Percentiles rank a stretch among this genome's conserved stretches.
Conservation (phyloP, 306 rosid species). For the Casuarina equisetifolia region DNA sequence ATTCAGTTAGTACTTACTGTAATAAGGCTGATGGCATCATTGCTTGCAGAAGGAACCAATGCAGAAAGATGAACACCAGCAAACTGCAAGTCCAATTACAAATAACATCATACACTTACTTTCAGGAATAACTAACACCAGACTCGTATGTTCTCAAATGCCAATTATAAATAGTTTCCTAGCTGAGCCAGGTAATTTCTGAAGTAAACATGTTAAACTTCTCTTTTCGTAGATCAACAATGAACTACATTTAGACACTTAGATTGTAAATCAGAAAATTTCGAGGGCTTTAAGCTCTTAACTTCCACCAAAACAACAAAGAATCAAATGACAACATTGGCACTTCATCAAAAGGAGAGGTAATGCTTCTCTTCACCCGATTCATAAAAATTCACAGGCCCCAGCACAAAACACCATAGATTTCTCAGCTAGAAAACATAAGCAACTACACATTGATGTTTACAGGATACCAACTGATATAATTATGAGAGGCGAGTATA, state of each 20-base stretch:
- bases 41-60: constrained; percentile 69
- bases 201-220: not conserved
- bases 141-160: not conserved
- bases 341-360: not conserved
- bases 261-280: not conserved
- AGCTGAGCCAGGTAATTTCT: not conserved
- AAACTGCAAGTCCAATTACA: constrained; percentile 41
- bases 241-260: not conserved
- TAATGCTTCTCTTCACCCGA: not conserved
- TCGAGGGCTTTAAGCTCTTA: not conserved
- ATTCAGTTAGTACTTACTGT: constrained; percentile 44
- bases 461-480: constrained; percentile 11
- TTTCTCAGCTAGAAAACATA: not conserved
- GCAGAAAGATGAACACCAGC: constrained; percentile 77
- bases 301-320: not conserved
- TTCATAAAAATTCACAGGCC: not conserved
- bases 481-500: constrained; percentile 4
- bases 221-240: not conserved
- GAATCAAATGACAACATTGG: not conserved
- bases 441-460: not conserved
- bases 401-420: not conserved
- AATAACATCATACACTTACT: not conserved
- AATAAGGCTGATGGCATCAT: constrained; percentile 74
- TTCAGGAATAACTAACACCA: not conserved
- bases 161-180: not conserved